Evolutionary conservation across 1,284 basidiomycete species (phyloP), one percentile per base, ranked within the genome.

Genomic region (Pseudozyma flocculosa): DNA sequence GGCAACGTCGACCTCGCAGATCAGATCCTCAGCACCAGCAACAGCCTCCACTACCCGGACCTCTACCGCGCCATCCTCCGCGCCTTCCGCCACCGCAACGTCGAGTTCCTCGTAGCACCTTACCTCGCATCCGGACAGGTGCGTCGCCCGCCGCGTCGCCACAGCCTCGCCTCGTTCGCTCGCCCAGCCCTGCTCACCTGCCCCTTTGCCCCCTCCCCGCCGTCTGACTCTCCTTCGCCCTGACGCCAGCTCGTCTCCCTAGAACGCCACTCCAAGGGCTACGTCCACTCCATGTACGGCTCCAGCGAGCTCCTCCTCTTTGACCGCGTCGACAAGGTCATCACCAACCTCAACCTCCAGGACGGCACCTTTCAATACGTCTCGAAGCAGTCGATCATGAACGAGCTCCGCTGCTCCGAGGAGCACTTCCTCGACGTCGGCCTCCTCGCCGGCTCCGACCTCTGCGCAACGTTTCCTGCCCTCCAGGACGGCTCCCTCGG

Each of bases 381-480:
- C 39, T 88, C 90, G 52, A 98, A 97, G 79, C 83, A 85, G 24
- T 80, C 82, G 26, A 83, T 98, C 59, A 79, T 94, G 54, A 80
- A 77, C 42, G 92, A 95, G 68, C 84, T 97, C 26, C 84, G 83
- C 9, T 75, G 96, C 46, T 84, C 79, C 32, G 87, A 92, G 66
- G 92, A 96, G 74, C 92, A 96, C 78, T 95, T 98, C 81, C 86
- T 98, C 63, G 94, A 99, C 78, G 84, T 92, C 60, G 88, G 87
- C 19, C 88, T 99, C 64, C 84, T 99, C 36, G 86, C 93, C 36
- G 95, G 95, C 23, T 94, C 88, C 66, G 90, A 93, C 36, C 84
- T 90, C 69, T 87, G 87, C 8, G 85, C 86, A 2, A 86, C 92
- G 2, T 13, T 94, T 94, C 84, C 92, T 88, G 60, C 73, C 54